Evolutionary conservation across 2,329 filamentous ascomycete species (phyloP), one percentile per base, ranked within the genome.

Genomic region (Coniochaeta prunicola): DNA sequence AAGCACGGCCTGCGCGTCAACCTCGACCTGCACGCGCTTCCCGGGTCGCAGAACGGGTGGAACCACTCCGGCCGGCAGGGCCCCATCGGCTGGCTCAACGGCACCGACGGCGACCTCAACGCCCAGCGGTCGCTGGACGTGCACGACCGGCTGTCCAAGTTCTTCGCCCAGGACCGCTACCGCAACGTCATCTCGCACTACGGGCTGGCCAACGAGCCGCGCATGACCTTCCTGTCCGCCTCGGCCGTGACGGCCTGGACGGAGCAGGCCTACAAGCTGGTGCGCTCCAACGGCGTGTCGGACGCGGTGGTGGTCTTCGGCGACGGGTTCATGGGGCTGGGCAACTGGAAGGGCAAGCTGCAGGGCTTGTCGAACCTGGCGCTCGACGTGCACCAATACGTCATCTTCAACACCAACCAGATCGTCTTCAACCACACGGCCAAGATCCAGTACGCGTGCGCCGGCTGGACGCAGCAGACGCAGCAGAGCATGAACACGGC

Each of bases 311-410:
- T 97, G 59, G 87, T 96, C 40, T 94, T 99, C 68, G 93, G 92
- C 58, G 94, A 99, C 73, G 94, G 94, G 26, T 99, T 99, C 78
- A 85, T 96, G 75, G 93, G 93, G 12, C 83, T 97, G 4, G 80
- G 82, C 64, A 93, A 96, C 68, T 99, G 94, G 94, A 87, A 96
- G 71, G 91, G 90, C 42, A 81, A 89, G 70, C 82, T 97, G 65
- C 83, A 88, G 64, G 80, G 81, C 24, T 82, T 89, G 68, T 80
- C 87, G 53, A 83, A 87, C 63, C 79, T 97, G 64, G 83, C 96
- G 19, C 84, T 99, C n/a, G 94, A 99, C 74, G 94, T 96, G 38
- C 94, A 99, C 75, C 93, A 97, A 73, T 99, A 99, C 73, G 91
- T 96, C 68, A 97, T 97, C 73, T 99, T 99, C 82, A 97, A 99